phyloP scores from a whole-genome alignment of 768 basidiomycete species.

The Tulasnella sp. region DNA sequence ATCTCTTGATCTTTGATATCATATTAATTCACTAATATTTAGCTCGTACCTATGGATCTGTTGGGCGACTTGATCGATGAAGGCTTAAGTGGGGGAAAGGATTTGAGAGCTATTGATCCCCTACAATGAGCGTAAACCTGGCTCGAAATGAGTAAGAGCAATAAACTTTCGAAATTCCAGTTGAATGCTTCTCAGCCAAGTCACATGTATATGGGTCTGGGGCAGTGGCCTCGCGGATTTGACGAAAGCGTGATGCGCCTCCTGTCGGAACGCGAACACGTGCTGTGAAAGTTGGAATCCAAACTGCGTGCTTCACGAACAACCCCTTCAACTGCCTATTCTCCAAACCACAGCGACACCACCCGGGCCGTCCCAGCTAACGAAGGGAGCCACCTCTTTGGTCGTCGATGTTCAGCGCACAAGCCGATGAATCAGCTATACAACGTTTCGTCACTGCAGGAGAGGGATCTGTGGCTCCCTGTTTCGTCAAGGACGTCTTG shows the following conservation, averaged over 20 bases:
- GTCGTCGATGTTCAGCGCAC: not conserved
- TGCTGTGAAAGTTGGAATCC: not conserved
- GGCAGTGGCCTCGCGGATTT: no score
- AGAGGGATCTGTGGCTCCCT: constrained; percentile 42
- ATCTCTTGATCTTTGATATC: no score
- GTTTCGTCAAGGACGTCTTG: constrained; percentile 43
- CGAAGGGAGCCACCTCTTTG: not conserved
- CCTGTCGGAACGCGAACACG: not conserved
- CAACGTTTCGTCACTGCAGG: constrained; percentile 19
- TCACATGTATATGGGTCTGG: no score
- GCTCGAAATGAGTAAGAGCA: no score
- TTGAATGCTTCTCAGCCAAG: no score
- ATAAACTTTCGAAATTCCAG: no score
- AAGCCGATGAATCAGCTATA: not conserved
- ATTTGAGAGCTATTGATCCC: no score
- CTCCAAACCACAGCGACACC: constrained; percentile 1
- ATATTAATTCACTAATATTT: no score
- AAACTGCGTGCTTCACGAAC: not conserved
- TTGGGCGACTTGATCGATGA: no score
- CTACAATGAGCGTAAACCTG: no score
- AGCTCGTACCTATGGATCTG: no score
- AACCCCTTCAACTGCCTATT: not conserved
- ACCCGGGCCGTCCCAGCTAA: not conserved
- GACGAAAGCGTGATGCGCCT: not conserved
- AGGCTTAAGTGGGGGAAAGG: no score